These are phyloP conservation scores for Blastobotrys chiropterorum DNA, from an alignment of 805 yeast genomes.

Conservation along the genomic window DNA sequence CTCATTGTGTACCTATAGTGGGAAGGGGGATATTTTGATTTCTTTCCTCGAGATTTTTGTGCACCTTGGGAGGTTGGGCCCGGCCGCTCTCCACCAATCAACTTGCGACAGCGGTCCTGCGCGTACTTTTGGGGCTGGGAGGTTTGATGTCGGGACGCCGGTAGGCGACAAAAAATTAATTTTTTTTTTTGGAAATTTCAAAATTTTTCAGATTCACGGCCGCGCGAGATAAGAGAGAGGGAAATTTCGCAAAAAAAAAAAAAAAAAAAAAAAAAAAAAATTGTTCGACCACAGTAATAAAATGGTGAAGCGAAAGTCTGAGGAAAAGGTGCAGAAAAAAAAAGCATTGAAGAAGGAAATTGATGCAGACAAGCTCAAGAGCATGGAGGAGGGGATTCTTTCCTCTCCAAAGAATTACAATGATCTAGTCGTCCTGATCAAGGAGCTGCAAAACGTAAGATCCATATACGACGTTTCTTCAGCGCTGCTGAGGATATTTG, in stretches of 20 bases:
- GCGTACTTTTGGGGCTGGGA: neutral
- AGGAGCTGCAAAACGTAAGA: slow-evolving; percentile 28
- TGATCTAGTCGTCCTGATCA: slow-evolving; percentile 44
- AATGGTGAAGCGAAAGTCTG: neutral
- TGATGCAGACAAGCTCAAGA: slow-evolving; percentile 8
- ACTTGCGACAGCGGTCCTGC: neutral
- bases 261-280: neutral
- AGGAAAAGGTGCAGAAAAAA: neutral
- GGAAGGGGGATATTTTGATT: neutral
- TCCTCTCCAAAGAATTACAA: slow-evolving; percentile 49
- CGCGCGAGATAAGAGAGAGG: neutral
- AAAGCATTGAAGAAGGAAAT: neutral
- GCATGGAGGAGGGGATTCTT: slow-evolving; percentile 27
- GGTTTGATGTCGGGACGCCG: neutral
- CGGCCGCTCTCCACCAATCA: neutral
- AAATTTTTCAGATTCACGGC: neutral
- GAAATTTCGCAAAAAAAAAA: neutral
- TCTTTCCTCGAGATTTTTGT: neutral
- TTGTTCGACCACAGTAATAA: neutral
- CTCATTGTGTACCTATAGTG: slow-evolving; percentile 12
- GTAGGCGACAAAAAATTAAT: neutral
- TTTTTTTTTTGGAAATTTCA: neutral
- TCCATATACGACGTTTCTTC: slow-evolving; percentile 18
- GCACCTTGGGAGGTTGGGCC: neutral
- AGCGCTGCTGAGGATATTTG: slow-evolving; percentile 43